These are phyloP conservation scores for Zizania palustris DNA, from an alignment of 202 grass and related monocot species.

Conservation along the genomic window DNA sequence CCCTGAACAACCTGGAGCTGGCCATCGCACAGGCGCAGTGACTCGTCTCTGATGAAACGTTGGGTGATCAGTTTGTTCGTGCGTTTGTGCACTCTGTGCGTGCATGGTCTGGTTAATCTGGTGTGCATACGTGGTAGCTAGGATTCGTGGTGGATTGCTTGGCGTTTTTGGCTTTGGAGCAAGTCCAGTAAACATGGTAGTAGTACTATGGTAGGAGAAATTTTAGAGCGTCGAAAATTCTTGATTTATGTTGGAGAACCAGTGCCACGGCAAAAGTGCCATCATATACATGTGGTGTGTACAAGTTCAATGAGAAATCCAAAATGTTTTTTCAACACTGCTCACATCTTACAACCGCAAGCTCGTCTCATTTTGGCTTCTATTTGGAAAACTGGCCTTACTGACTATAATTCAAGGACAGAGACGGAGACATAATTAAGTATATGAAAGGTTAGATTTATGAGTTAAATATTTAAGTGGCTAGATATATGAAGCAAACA, in stretches of 20 bases:
- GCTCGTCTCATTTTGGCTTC: neutral
- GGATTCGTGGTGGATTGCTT: conserved; percentile 49
- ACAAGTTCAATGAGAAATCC: conserved; percentile 19
- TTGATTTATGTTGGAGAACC: conserved; percentile 32
- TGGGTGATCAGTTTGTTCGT: neutral
- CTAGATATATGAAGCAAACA: no score
- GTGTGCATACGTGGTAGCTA: conserved; percentile 10
- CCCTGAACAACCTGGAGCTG: conserved; percentile 69
- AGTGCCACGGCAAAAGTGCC: conserved; percentile 34
- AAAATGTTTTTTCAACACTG: conserved; percentile 36
- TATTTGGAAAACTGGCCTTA: neutral
- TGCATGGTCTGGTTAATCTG: conserved; percentile 24
- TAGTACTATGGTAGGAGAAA: conserved; percentile 37
- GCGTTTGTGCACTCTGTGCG: neutral
- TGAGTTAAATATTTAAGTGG: no score
- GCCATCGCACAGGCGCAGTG: conserved; percentile 62
- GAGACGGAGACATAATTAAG: no score
- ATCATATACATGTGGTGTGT: conserved; percentile 9
- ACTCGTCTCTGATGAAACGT: neutral
- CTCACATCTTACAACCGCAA: neutral
- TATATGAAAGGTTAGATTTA: neutral
- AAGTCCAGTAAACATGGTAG: conserved; percentile 44
- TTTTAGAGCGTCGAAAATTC: conserved; percentile 25
- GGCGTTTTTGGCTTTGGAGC: conserved; percentile 51
- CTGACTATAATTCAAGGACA: no score